Percentiles rank a stretch among this genome's conserved stretches.
Conservation (phyloP, 192 early-diverging fungal species). For the Mortierella alpina region DNA sequence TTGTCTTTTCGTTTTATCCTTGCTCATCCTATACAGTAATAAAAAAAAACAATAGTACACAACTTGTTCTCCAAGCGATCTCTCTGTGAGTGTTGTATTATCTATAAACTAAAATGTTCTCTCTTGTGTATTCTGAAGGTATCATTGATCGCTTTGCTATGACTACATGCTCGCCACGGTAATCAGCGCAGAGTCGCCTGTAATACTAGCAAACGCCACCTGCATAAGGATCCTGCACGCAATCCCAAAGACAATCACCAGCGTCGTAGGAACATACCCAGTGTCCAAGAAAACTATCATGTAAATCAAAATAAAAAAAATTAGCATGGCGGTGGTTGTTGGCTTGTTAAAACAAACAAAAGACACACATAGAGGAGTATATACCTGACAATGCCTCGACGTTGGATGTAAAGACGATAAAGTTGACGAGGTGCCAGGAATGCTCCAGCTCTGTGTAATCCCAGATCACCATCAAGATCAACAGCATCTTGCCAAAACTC, state of each 20-base stretch:
- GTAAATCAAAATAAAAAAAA: constrained; percentile 2
- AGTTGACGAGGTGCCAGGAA: constrained; percentile 79
- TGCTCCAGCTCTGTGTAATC: constrained; percentile 86
- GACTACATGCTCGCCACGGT: constrained; percentile 40
- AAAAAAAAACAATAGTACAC: background rate
- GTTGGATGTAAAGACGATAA: constrained; percentile 81
- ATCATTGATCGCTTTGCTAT: too few relatives aligned
- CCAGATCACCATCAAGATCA: constrained; percentile 93
- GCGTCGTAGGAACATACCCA: constrained; percentile 57
- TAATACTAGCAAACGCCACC: constrained; percentile 55
- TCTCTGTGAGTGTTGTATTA: too few relatives aligned
- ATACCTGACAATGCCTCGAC: constrained; percentile 70
- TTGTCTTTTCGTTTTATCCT: background rate
- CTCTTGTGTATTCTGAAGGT: too few relatives aligned
- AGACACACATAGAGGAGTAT: background rate
- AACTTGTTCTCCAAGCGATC: background rate
- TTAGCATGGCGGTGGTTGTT: background rate
- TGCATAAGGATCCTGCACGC: constrained; percentile 57
- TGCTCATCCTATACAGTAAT: background rate
- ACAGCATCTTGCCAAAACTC: constrained; percentile 87
- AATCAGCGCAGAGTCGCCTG: constrained; percentile 43
- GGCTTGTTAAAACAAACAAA: background rate
- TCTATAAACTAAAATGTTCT: too few relatives aligned
- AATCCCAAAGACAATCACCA: constrained; percentile 61
- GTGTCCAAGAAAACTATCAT: constrained; percentile 61